Base-by-base conservation (phyloP, 23 red algal species). In the Gracilariopsis chorda region DNA sequence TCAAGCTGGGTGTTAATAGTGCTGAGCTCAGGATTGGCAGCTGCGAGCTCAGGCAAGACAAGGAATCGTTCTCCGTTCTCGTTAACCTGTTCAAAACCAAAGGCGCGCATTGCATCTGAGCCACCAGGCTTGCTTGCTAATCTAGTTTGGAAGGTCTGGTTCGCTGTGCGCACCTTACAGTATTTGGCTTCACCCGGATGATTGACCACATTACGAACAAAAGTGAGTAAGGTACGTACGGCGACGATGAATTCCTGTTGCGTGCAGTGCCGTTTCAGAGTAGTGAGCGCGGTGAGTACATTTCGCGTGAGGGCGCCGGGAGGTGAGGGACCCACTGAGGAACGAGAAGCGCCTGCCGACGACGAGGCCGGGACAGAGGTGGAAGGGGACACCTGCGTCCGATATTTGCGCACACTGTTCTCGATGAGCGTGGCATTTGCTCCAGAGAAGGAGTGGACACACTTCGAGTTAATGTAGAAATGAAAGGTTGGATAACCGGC, bases 401-500 rank as follows among this genome's bases (percentile, higher is more conserved):
- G 59, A 84, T 79, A 76, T 19, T 84, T 52, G 23, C 73, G 69
- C 20, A 93, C 75, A 33, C 58, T 55, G 20, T 69, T 76, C 49
- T 93, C 79, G n/a, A 93, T 75, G 40, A 51, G 43, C 29, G 78
- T 51, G 27, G 71, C 79, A 71, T 79, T 93, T 16, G 90, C 90
- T 40, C 90, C 90, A 45, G 69, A 63, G 53, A 84, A 78, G 36
- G 41, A 49, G 51, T 86, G 79, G 4, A 78, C 56, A 23, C 49
- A 53, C 33, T 28, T 33, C 25, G 35, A 44, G 63, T 69, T 69
- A 64, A 84, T 58, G 33, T 85, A 85, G 59, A 63, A 84, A 19
- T 93, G 90, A 75, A 93, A 93, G 4, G 90, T 84, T 35, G 90
- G 90, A 49, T 85, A 93, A 33, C 56, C 60, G 17, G 40, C 59